A percentile compares a stretch with the other conserved stretches of the same genome.
phyloP scores from a whole-genome alignment of 2,329 filamentous ascomycete genomes.

The Harringtonia lauricola region DNA sequence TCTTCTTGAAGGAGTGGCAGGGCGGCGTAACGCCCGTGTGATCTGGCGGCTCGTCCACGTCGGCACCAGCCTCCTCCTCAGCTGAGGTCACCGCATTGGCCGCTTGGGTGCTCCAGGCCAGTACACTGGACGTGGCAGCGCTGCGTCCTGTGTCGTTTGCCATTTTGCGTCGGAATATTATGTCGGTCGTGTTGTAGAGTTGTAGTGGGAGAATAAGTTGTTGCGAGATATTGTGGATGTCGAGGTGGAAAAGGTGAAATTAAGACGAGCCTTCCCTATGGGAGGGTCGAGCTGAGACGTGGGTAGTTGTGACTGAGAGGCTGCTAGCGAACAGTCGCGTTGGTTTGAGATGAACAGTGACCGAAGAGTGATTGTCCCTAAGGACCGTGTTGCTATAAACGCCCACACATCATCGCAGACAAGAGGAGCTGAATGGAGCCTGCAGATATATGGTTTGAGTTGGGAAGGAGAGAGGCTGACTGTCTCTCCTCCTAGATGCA shows the following conservation, averaged over 20 bases:
- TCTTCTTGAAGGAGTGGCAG: conserved; percentile 33
- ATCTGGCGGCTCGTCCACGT: conserved; percentile 86
- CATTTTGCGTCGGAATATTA: conserved; percentile 9
- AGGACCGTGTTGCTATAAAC: conserved; percentile 28
- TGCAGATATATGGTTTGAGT: neutral
- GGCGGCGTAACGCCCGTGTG: conserved; percentile 11
- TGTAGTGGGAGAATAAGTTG: no score
- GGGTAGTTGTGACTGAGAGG: neutral
- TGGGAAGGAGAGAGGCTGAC: neutral
- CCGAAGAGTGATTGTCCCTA: conserved; percentile 32
- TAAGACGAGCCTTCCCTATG: no score
- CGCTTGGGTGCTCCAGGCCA: conserved; percentile 33
- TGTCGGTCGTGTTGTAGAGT: neutral
- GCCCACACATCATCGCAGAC: conserved; percentile 15
- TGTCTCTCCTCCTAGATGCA: neutral
- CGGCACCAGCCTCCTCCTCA: conserved; percentile 56
- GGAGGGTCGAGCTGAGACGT: neutral
- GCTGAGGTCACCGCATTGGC: conserved; percentile 29
- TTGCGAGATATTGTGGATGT: no score
- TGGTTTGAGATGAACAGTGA: neutral
- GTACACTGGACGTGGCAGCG: conserved; percentile 27
- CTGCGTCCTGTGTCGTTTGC: conserved; percentile 23
- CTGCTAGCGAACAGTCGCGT: neutral
- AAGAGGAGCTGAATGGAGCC: no score
- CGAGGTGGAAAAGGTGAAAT: neutral